phyloP scores from a whole-genome alignment of 306 rosid species.

The Citrullus colocynthis region DNA sequence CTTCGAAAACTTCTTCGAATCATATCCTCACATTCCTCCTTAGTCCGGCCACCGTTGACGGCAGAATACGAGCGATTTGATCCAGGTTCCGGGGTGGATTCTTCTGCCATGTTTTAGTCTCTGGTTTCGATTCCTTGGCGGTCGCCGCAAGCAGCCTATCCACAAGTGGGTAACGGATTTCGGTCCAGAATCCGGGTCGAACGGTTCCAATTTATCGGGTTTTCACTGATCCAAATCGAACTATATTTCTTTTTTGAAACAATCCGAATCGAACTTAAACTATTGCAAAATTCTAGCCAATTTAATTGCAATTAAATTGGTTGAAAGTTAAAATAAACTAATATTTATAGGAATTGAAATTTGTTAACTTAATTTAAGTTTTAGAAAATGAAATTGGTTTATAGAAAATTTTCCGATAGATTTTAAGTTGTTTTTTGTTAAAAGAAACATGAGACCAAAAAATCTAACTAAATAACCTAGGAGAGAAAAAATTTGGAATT shows the following conservation, averaged over 20 bases:
- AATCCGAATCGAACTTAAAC: neutral
- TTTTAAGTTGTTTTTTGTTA: too few relatives aligned
- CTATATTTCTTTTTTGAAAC: too few relatives aligned
- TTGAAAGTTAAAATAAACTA: too few relatives aligned
- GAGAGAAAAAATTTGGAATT: too few relatives aligned
- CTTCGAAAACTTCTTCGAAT: conserved; percentile 49
- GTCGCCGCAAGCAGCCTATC: neutral
- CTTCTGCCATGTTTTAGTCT: conserved; percentile 21
- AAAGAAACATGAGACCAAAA: too few relatives aligned
- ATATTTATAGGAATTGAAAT: too few relatives aligned
- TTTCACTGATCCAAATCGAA: neutral
- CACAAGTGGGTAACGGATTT: neutral
- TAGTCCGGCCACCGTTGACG: conserved; percentile 21
- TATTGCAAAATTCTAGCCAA: too few relatives aligned
- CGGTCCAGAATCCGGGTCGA: neutral
- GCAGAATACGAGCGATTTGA: conserved; percentile 14
- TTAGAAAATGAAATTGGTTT: too few relatives aligned
- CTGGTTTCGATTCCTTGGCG: neutral
- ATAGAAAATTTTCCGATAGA: too few relatives aligned
- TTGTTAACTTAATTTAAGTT: too few relatives aligned
- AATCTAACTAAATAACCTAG: too few relatives aligned
- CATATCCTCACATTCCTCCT: conserved; percentile 55
- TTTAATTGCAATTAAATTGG: too few relatives aligned
- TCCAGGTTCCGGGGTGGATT: conserved; percentile 28
- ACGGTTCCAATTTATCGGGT: neutral